These are phyloP conservation scores for Metschnikowia rubicola DNA, from an alignment of 805 yeast genomes.

Conservation along the genomic window DNA sequence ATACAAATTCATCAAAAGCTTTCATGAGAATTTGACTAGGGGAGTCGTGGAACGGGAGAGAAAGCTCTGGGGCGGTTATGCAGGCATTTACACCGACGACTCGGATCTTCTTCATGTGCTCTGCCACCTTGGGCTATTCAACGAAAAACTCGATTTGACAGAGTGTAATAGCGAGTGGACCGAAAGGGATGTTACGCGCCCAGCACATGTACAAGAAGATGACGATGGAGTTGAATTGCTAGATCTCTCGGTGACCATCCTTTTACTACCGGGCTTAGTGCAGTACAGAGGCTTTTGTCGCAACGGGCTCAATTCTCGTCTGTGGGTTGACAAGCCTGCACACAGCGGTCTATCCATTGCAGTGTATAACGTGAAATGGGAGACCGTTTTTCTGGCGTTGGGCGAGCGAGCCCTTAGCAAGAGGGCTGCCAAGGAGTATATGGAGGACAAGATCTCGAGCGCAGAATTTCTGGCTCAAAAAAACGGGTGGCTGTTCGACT, in stretches of 20 bases:
- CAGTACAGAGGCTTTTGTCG: conserved; percentile 62
- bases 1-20: conserved; percentile 35
- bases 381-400: conserved; percentile 27
- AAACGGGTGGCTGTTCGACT: conserved; percentile 33
- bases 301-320: conserved; percentile 68
- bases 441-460: conserved; percentile 20
- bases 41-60: conserved; percentile 34
- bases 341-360: conserved; percentile 83
- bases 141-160: conserved; percentile 31
- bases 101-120: conserved; percentile 76
- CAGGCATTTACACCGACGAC: conserved; percentile 91
- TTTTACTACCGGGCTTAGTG: conserved; percentile 67
- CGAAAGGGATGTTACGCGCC: conserved; percentile 24
- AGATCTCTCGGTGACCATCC: conserved; percentile 55
- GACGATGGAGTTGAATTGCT: conserved; percentile 21
- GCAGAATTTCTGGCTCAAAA: conserved; percentile 15
- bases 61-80: conserved; percentile 74
- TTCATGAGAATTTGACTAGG: conserved; percentile 17
- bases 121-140: conserved; percentile 68
- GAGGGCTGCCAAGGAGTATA: conserved; percentile 24
- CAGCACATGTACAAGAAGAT: conserved; percentile 14
- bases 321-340: conserved; percentile 50
- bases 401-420: conserved; percentile 30
- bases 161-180: conserved; percentile 33
- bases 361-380: conserved; percentile 55